A percentile compares a stretch with the other conserved stretches of the same genome.
phyloP scores from a whole-genome alignment of 2,329 filamentous ascomycete species.

The Ascochyta clinopodiicola region DNA sequence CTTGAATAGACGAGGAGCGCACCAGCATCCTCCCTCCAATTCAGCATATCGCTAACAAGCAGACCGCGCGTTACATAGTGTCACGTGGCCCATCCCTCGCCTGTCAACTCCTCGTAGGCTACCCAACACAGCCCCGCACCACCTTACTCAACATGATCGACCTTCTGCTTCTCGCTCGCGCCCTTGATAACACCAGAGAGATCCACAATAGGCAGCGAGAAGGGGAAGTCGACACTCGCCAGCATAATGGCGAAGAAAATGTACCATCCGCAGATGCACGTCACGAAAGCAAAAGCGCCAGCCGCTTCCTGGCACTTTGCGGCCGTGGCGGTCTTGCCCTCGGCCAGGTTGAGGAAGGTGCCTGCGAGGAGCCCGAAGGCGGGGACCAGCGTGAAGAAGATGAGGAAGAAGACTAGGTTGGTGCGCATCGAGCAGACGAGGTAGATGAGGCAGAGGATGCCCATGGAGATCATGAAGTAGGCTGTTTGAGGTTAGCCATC shows the following conservation, averaged over 20 bases:
- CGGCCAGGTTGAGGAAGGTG: conserved; percentile 64
- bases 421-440: conserved; percentile 74
- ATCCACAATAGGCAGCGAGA: conserved; percentile 57
- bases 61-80: neutral
- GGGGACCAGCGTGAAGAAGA: conserved; percentile 69
- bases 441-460: conserved; percentile 69
- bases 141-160: conserved; percentile 29
- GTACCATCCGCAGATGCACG: conserved; percentile 59
- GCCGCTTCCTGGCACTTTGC: conserved; percentile 47
- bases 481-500: conserved; percentile 22
- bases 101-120: neutral
- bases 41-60: neutral
- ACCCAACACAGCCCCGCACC: neutral
- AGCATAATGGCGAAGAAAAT: conserved; percentile 62
- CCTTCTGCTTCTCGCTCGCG: conserved; percentile 46
- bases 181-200: conserved; percentile 55
- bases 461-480: conserved; percentile 72
- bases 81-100: neutral
- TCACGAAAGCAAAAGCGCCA: conserved; percentile 59
- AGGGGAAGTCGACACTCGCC: conserved; percentile 60
- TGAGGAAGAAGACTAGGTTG: conserved; percentile 72
- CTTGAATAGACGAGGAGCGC: too few relatives aligned
- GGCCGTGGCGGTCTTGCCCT: conserved; percentile 44
- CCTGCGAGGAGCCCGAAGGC: conserved; percentile 67
- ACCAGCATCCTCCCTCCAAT: too few relatives aligned